Conservation (phyloP, 805 yeast genomes). For the Kazachstania kunashirensis region DNA sequence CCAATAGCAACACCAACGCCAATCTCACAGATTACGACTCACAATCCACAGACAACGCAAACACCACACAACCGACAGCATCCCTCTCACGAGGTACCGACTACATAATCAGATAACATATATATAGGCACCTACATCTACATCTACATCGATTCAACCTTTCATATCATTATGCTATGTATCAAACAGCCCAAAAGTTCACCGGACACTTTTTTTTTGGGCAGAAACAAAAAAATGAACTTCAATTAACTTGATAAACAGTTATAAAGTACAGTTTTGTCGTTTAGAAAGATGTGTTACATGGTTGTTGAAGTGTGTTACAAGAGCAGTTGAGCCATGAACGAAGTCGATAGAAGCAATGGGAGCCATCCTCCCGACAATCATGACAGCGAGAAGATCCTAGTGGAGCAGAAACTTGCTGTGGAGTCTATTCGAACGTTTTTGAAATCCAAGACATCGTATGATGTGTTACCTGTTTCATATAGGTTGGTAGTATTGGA, state of each 20-base stretch:
- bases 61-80: constrained; percentile 5
- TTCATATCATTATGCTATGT: no score
- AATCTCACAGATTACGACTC: not conserved
- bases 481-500: constrained; percentile 89
- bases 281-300: no score
- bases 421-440: constrained; percentile 75
- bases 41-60: not conserved
- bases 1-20: not conserved
- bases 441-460: constrained; percentile 82
- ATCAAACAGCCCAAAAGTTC: no score
- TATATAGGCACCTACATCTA: no score
- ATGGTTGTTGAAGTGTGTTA: no score
- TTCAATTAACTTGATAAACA: no score
- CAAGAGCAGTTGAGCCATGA: not conserved
- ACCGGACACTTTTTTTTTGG: no score
- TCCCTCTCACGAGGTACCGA: constrained; percentile 5
- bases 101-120: constrained; percentile 7
- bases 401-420: constrained; percentile 57
- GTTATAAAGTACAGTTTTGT: no score
- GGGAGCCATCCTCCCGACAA: not conserved
- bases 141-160: no score
- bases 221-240: no score
- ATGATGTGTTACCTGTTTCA: constrained; percentile 93
- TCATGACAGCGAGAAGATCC: constrained; percentile 4
- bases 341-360: not conserved